Evolutionary conservation across 2,329 filamentous ascomycete genomes (phyloP).

Genomic region (Epichloe glyceriae): DNA sequence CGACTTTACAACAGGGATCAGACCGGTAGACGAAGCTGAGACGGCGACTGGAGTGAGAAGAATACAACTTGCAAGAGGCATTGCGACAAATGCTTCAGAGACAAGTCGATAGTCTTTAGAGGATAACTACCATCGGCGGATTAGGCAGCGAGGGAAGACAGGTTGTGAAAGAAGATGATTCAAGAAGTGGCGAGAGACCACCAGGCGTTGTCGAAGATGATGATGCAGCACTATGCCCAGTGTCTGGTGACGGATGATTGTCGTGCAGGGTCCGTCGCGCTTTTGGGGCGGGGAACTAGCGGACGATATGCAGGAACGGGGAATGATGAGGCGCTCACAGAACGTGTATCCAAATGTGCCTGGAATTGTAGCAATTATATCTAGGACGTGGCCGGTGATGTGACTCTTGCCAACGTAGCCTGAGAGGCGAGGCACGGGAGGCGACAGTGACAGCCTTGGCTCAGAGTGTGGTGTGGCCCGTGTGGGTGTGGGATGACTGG

Average conservation of each 20-base stretch:
- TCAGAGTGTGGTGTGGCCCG: not conserved
- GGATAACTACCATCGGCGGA: slow-evolving; percentile 22
- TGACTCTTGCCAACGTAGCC: slow-evolving; percentile 23
- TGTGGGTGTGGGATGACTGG: slow-evolving; percentile 1
- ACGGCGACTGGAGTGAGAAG: slow-evolving; percentile 47
- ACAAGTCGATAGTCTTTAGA: slow-evolving; percentile 17
- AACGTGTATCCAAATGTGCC: not conserved
- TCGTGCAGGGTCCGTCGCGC: slow-evolving; percentile 1
- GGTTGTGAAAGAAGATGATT: not conserved
- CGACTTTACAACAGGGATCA: slow-evolving; percentile 41
- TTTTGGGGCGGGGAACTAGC: not conserved
- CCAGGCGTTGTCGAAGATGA: not conserved
- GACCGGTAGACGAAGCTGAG: slow-evolving; percentile 48
- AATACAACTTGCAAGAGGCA: slow-evolving; percentile 42
- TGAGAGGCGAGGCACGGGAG: slow-evolving; percentile 19
- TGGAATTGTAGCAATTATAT: slow-evolving; percentile 17
- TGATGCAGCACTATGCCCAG: not conserved
- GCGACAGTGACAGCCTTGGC: slow-evolving; percentile 7
- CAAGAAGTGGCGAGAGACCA: not conserved
- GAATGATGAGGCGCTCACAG: slow-evolving; percentile 9
- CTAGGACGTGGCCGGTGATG: slow-evolving; percentile 13
- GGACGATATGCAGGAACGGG: slow-evolving; percentile 19
- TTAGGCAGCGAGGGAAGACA: slow-evolving; percentile 1
- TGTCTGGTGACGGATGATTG: slow-evolving; percentile 2
- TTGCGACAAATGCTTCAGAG: slow-evolving; percentile 31